Evolutionary conservation across 805 yeast species (phyloP).

Genomic region (Aciculoconidium aculeatum): DNA sequence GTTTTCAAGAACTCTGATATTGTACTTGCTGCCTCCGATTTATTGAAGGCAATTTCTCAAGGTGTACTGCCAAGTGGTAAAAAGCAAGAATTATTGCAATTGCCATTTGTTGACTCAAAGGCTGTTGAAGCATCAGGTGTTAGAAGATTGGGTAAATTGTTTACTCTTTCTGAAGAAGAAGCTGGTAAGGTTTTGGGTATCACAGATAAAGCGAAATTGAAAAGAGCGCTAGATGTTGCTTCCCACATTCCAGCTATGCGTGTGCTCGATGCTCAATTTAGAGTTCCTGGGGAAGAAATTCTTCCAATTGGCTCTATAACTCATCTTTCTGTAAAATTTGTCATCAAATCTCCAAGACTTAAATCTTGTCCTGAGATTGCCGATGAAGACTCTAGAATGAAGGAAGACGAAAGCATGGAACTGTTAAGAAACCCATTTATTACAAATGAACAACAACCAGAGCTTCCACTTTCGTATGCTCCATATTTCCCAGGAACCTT

Average conservation of each 20-base stretch:
- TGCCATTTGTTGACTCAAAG: slow-evolving; percentile 62
- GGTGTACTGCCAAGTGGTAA: slow-evolving; percentile 55
- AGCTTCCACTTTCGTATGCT: slow-evolving; percentile 57
- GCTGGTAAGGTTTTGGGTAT: slow-evolving; percentile 54
- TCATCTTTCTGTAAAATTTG: slow-evolving; percentile 68
- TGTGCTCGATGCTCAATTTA: slow-evolving; percentile 63
- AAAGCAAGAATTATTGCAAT: slow-evolving; percentile 67
- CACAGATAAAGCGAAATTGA: slow-evolving; percentile 38
- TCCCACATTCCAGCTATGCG: slow-evolving; percentile 62
- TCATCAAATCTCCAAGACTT: slow-evolving; percentile 68
- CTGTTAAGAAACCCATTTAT: slow-evolving; percentile 66
- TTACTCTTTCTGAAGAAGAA: slow-evolving; percentile 52
- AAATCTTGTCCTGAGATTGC: slow-evolving; percentile 48
- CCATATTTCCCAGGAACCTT: slow-evolving; percentile 66
- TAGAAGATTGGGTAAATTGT: slow-evolving; percentile 62
- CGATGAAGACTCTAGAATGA: slow-evolving; percentile 32
- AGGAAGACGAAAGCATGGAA: slow-evolving; percentile 61
- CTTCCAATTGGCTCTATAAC: slow-evolving; percentile 63
- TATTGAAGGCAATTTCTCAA: slow-evolving; percentile 68
- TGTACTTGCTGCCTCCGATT: slow-evolving; percentile 52
- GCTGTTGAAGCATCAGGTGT: slow-evolving; percentile 41
- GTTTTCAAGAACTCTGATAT: slow-evolving; percentile 71
- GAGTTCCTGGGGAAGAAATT: slow-evolving; percentile 78
- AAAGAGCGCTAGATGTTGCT: slow-evolving; percentile 51
- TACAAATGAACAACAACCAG: slow-evolving; percentile 63